Percentiles rank a stretch among this genome's conserved stretches.
Evolutionary conservation across 1,284 basidiomycete species (phyloP).

Genomic region (Boletellus deceptivus): DNA sequence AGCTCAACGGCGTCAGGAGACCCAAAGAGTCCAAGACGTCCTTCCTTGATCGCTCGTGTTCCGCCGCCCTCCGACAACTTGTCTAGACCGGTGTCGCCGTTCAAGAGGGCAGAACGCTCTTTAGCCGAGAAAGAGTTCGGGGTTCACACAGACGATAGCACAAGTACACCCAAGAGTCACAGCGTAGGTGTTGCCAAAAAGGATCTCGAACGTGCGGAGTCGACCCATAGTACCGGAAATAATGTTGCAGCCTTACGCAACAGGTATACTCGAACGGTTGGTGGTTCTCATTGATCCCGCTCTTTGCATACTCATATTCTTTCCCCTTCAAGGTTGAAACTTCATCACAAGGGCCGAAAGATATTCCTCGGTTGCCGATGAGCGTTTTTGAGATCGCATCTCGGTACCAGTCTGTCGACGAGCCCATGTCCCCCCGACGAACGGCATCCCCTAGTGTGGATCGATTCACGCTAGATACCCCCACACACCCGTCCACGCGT

Average conservation of each 20-base stretch:
- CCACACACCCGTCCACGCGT: conserved; percentile 10
- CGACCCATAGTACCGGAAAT: conserved; percentile 51
- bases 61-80: conserved; percentile 17
- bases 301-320: conserved; percentile 5
- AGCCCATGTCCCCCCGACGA: conserved; percentile 36
- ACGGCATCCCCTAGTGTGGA: conserved; percentile 34
- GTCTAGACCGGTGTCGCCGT: conserved; percentile 20
- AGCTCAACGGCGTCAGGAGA: not conserved
- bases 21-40: conserved; percentile 16
- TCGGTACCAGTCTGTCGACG: conserved; percentile 51
- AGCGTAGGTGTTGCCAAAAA: conserved; percentile 32
- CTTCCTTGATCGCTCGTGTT: conserved; percentile 21
- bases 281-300: conserved; percentile 23
- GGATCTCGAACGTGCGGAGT: conserved; percentile 45
- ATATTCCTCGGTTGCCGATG: conserved; percentile 57
- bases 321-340: conserved; percentile 43
- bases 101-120: conserved; percentile 17
- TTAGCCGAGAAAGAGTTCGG: conserved; percentile 28
- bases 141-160: conserved; percentile 20
- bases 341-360: conserved; percentile 55
- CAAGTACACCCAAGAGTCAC: conserved; percentile 22
- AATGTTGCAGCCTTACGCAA: conserved; percentile 68
- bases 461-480: conserved; percentile 19
- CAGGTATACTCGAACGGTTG: conserved; percentile 56
- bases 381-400: conserved; percentile 67